These are phyloP conservation scores for Rhododendron ferrugineum DNA, from an alignment of 148 eudicot species.

Conservation along the genomic window DNA sequence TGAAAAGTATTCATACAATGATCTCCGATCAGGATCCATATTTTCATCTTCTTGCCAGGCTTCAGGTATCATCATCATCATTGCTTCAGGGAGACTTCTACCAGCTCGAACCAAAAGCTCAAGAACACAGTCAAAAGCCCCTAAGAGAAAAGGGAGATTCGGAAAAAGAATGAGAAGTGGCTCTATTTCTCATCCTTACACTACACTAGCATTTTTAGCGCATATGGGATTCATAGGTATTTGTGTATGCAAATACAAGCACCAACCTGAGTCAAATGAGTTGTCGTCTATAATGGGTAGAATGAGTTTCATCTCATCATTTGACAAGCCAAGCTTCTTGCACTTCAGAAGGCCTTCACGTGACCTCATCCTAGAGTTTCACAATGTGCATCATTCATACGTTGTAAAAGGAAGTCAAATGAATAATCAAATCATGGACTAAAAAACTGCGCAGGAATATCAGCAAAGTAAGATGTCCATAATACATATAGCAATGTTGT, in stretches of 20 bases:
- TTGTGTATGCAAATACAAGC: not conserved
- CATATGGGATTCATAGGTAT: not conserved
- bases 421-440: not conserved
- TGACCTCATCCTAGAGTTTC: constrained; percentile 75
- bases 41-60: constrained; percentile 99
- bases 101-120: constrained; percentile 96
- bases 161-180: not conserved
- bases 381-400: not conserved
- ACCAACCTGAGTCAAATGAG: constrained; percentile 91
- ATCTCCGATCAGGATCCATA: constrained; percentile 84
- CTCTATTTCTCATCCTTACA: not conserved
- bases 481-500: not conserved
- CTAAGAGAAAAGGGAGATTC: constrained; percentile 25
- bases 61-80: constrained; percentile 99
- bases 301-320: constrained; percentile 89
- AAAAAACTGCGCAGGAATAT: not conserved
- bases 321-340: constrained; percentile 88
- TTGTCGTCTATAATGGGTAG: constrained; percentile 94
- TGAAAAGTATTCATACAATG: constrained; percentile 84
- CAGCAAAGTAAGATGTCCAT: not conserved
- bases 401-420: not conserved
- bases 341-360: constrained; percentile 98
- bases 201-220: not conserved
- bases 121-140: constrained; percentile 91
- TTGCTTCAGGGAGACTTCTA: constrained; percentile 97